These are phyloP conservation scores for Lachancea mirantina DNA, from an alignment of 805 yeast species.

Conservation along the genomic window DNA sequence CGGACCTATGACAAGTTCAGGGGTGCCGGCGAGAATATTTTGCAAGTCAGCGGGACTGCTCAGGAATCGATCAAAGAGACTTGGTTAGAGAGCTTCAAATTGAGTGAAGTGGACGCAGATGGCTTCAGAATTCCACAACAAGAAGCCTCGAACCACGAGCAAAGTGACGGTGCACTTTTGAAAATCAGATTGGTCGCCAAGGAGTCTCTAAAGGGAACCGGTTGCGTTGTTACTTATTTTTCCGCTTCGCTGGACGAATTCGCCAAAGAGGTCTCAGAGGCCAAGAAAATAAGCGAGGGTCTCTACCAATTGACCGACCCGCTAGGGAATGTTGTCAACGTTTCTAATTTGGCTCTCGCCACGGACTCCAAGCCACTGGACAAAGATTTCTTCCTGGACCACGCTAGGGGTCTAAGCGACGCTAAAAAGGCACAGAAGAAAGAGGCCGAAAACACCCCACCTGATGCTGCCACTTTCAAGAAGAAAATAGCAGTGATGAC, in stretches of 20 bases:
- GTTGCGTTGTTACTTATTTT: slow-evolving; percentile 33
- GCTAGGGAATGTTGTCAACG: slow-evolving; percentile 53
- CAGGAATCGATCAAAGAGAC: slow-evolving; percentile 59
- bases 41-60: slow-evolving; percentile 47
- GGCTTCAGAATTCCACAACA: slow-evolving; percentile 54
- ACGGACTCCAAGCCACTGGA: slow-evolving; percentile 25
- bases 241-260: slow-evolving; percentile 33
- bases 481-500: slow-evolving; percentile 84
- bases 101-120: slow-evolving; percentile 47
- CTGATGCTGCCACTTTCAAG: slow-evolving; percentile 12
- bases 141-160: slow-evolving; percentile 34
- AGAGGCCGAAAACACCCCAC: not conserved
- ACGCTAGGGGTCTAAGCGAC: slow-evolving; percentile 9
- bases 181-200: slow-evolving; percentile 40
- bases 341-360: slow-evolving; percentile 42
- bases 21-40: slow-evolving; percentile 22
- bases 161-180: slow-evolving; percentile 40
- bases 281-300: slow-evolving; percentile 18
- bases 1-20: slow-evolving; percentile 52
- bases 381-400: slow-evolving; percentile 19
- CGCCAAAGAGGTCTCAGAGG: slow-evolving; percentile 19
- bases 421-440: slow-evolving; percentile 4
- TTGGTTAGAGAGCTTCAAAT: slow-evolving; percentile 68
- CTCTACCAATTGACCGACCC: slow-evolving; percentile 44
- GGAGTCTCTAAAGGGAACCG: slow-evolving; percentile 21